Evolutionary conservation across 805 yeast species (phyloP).

Genomic region (Grigorovia transvaalensis): DNA sequence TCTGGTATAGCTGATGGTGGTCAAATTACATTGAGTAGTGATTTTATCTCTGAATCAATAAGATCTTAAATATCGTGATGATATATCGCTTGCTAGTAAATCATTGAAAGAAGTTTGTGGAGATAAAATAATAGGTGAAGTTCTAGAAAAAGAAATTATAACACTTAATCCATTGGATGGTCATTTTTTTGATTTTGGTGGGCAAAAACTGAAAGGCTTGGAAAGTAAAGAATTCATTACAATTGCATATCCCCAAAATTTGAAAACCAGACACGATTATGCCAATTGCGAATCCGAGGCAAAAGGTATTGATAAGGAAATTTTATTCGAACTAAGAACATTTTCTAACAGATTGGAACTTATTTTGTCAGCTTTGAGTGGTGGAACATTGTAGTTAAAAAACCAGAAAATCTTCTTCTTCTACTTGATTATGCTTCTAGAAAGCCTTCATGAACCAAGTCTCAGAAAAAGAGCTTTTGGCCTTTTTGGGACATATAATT

Average conservation of each 20-base stretch:
- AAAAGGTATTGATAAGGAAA: slow-evolving; percentile 28
- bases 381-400: slow-evolving; percentile 24
- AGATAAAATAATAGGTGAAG: slow-evolving; percentile 38
- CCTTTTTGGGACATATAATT: slow-evolving; percentile 52
- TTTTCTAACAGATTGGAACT: slow-evolving; percentile 49
- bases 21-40: slow-evolving; percentile 81
- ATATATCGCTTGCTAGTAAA: slow-evolving; percentile 20
- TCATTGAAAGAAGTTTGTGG: slow-evolving; percentile 35
- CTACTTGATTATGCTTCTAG: slow-evolving; percentile 14
- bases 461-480: slow-evolving; percentile 36
- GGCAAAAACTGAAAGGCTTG: slow-evolving; percentile 81
- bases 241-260: slow-evolving; percentile 57
- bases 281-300: slow-evolving; percentile 27
- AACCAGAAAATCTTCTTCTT: slow-evolving; percentile 1
- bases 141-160: slow-evolving; percentile 54
- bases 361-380: slow-evolving; percentile 41
- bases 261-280: slow-evolving; percentile 49
- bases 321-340: slow-evolving; percentile 42
- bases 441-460: slow-evolving; percentile 13
- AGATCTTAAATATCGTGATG: slow-evolving; percentile 37
- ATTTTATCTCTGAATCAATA: slow-evolving; percentile 65
- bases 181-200: slow-evolving; percentile 63
- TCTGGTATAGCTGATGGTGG: slow-evolving; percentile 97
- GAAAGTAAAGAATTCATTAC: slow-evolving; percentile 88
- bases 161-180: slow-evolving; percentile 64